Conservation (phyloP, 148 eudicot species). For the Rhododendron simsii region DNA sequence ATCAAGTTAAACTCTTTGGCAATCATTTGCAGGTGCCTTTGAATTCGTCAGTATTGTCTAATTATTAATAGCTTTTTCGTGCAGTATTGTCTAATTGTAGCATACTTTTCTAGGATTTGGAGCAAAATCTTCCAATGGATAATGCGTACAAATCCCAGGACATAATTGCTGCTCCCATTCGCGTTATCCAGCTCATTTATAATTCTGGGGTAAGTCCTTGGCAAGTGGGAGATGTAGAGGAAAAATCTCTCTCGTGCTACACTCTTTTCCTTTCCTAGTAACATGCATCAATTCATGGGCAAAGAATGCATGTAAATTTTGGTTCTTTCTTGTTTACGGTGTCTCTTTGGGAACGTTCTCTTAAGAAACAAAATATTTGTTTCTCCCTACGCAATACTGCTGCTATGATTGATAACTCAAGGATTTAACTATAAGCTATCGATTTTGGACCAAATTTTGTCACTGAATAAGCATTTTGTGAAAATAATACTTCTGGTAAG, state of each 20-base stretch:
- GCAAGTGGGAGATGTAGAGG: neutral
- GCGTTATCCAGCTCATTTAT: conserved; percentile 82
- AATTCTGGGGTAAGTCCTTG: conserved; percentile 80
- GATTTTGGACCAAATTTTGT: neutral
- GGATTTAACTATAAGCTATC: neutral
- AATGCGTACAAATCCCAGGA: conserved; percentile 70
- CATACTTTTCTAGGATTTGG: conserved; percentile 53
- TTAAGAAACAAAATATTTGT: neutral
- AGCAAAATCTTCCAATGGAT: conserved; percentile 94
- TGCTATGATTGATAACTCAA: neutral
- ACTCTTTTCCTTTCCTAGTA: neutral
- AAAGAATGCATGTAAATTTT: neutral
- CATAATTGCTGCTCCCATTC: conserved; percentile 86
- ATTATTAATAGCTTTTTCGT: neutral
- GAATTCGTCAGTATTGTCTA: neutral
- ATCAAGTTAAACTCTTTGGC: conserved; percentile 79
- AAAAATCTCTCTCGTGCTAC: neutral
- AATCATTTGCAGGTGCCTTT: conserved; percentile 64
- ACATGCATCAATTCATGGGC: neutral
- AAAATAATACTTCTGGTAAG: neutral
- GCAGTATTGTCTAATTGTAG: conserved; percentile 4
- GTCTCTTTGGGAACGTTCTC: neutral
- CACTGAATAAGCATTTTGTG: neutral
- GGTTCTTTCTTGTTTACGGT: neutral
- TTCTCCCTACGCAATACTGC: neutral